Evolutionary conservation across 1,284 basidiomycete species (phyloP), one percentile per base, ranked within the genome.

Genomic region (Puccinia hordei): DNA sequence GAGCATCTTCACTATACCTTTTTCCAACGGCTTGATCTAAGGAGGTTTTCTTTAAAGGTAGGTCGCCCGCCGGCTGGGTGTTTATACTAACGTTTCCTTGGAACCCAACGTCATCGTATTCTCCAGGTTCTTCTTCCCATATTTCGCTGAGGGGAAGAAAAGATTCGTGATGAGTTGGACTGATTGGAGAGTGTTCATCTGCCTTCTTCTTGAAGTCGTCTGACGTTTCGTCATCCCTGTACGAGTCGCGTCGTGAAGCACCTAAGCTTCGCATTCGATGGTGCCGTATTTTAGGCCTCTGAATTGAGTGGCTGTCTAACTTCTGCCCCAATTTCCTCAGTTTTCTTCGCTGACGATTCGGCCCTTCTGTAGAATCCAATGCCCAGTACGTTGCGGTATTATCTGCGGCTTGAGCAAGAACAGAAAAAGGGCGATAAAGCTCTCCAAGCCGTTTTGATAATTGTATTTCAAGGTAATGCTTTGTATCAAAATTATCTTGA

Each of bases 401-500:
- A 44, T 80, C 68, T 57, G 35, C 35, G 27, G 66, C 17, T 80
- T 72, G 49, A 3, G 55, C 35, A 5, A 80, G 33, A 72, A 80
- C 38, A n/a, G 77, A 69, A 61, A 30, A 90, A 88, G 35, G 92
- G 90, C 73, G 83, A 83, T 80, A 80, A 24, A 80, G 68, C 46
- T 80, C 77, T 30, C 53, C 35, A 41, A 80, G 35, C 24, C 77
- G 77, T 65, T 80, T 92, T 91, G 83, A 92, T 93, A 0, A 90
- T 88, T 83, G 93, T 92, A 9, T 91, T 90, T 92, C 92, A 93
- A 12, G 92, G 91, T 2, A 92, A 90, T 0, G 90, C 88, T 84
- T 92, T 91, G 30, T 88, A 68, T 90, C 89, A 15, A 90, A 88
- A 65, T 88, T 53, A 85, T 85, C 82, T 86, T 86, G 86, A 82